phyloP scores from a whole-genome alignment of 768 basidiomycete species.

The Plicaturopsis crispa region DNA sequence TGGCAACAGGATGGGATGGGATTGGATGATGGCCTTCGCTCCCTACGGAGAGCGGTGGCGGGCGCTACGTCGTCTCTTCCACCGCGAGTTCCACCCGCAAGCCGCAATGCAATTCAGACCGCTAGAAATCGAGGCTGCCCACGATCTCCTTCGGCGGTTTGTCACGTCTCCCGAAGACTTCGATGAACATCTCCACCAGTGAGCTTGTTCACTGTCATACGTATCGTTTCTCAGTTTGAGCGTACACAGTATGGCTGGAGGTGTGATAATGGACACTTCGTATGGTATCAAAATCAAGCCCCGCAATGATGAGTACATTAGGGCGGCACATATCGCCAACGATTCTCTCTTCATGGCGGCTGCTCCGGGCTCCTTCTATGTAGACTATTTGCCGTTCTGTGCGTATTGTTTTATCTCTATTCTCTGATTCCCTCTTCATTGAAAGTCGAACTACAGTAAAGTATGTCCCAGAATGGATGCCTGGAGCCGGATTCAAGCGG shows the following conservation, averaged over 20 bases:
- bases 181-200: constrained; percentile 28
- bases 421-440: not conserved
- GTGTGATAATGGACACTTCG: not conserved
- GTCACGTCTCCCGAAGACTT: constrained; percentile 30
- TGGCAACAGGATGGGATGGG: constrained; percentile 30
- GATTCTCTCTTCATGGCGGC: constrained; percentile 22
- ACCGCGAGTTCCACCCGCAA: constrained; percentile 29
- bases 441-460: constrained; percentile 17
- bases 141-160: constrained; percentile 22
- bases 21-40: constrained; percentile 31
- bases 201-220: constrained; percentile 7
- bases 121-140: constrained; percentile 19
- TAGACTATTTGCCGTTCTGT: constrained; percentile 21
- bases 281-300: not conserved
- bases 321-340: constrained; percentile 25
- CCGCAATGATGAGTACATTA: constrained; percentile 18
- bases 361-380: constrained; percentile 25
- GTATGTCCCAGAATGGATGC: constrained; percentile 28
- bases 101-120: constrained; percentile 23
- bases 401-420: not conserved
- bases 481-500: constrained; percentile 25
- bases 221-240: not conserved
- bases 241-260: not conserved
- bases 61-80: constrained; percentile 30
- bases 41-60: constrained; percentile 32